Base-by-base conservation (phyloP, 176 grass and related monocot genomes). In the bread wheat (Triticum aestivum) region DNA sequence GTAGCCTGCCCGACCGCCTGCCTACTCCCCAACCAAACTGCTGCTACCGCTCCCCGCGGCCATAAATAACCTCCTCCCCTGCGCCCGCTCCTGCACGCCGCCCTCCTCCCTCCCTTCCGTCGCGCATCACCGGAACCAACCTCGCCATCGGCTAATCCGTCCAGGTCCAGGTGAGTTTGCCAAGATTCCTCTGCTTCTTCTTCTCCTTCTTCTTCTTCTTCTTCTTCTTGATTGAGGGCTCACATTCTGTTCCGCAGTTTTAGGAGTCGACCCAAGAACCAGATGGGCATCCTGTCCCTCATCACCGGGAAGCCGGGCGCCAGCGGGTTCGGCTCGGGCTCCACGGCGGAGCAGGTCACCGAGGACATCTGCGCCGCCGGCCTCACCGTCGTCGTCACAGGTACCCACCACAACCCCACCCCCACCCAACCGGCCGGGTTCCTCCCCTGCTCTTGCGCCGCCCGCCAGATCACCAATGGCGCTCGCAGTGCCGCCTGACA, bases 331-430 rank as follows among this genome's bases (percentile, higher is more conserved):
- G 97, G 97, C 15, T 99, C 92, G 2, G 73, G 77, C 49, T 88
- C 88, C 79, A 99, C 97, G 41, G 92, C 97, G n/a, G 94, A 97
- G 85, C 89, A 97, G 88, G 97, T 97, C 90, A 97, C 97, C 15
- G 81, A 47, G 13, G 90, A 89, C 65, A 24, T 93, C 75, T 87
- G 91, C 51, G 94, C 90, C 44, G 85, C 85, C 77, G 45, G 80
- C 42, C 89, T 96, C 87, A 99, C 97, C 72, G 97, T 80, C 85
- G 41, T 97, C 65, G 83, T 99, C 32, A 99, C 97, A 42, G 97
- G 97, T 99, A 84, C 15, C 51, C 49, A 49, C 47, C 45, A 13
- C 44, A 64, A 6, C 62, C 1, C 66, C 21, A 3, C 52, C 24
- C 47, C 18, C 72, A 75, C 15, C 42, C 24, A 45, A 15, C 69